Evolutionary conservation across 768 basidiomycete genomes (phyloP), one percentile per base, ranked within the genome.

Genomic region (Mycena venus): DNA sequence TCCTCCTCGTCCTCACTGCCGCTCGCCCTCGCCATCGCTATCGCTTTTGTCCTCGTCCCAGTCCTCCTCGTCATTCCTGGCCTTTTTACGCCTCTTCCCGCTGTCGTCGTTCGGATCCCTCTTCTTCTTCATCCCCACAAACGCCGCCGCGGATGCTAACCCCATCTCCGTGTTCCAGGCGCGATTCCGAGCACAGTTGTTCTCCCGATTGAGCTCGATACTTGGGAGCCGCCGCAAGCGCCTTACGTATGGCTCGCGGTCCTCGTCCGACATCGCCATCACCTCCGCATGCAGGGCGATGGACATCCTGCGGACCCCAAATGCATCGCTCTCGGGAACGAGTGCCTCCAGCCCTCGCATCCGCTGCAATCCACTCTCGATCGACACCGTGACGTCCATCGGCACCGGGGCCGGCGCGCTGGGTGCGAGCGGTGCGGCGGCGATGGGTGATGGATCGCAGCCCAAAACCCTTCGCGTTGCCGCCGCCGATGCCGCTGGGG

Each of bases 41-140:
- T n/a, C n/a, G n/a, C n/a, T n/a, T n/a, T n/a, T 27, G 19, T 21
- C 53, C n/a, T n/a, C n/a, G n/a, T n/a, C n/a, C n/a, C n/a, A n/a
- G n/a, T n/a, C n/a, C 6, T 47, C 51, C 47, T 27, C 12, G 1
- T 66, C 49, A 19, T 58, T 40, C 38, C 44, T 27, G 12, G 27
- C 66, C 1, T 47, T 40, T 53, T 56, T 38, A 19, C 19, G 32
- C 51, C 44, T 56, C 40, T 12, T 25, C 60, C 19, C 8, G 49
- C 21, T 19, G 29, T 25, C 40, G 19, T 56, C n/a, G 2, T 32
- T 49, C 0, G 27, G 19, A 25, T 34, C 42, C 23, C 21, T 10
- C 49, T 49, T 51, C 29, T 15, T 29, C 15, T 42, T 63, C 70
- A 71, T 71, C 9, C 70, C 70, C 9, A 58, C 21, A 17, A 71